Evolutionary conservation across 2,329 filamentous ascomycete genomes (phyloP).

Genomic region (Dactylellina haptotyla): DNA sequence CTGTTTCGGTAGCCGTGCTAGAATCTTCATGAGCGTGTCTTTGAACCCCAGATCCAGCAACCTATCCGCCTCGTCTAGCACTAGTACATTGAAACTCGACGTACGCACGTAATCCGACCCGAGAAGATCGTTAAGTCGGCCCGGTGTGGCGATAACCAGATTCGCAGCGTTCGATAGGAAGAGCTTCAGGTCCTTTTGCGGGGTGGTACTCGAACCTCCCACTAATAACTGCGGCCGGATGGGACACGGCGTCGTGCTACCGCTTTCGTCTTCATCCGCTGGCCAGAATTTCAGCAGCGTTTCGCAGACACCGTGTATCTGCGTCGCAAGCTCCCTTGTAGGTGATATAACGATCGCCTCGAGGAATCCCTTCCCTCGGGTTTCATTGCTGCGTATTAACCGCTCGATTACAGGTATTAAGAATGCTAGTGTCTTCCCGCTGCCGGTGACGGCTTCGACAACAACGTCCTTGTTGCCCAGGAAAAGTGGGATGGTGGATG

Average conservation of each 20-base stretch:
- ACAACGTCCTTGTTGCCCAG: conserved; percentile 91
- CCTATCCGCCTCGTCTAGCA: conserved; percentile 93
- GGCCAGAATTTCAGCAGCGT: conserved; percentile 80
- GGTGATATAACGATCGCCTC: conserved; percentile 92
- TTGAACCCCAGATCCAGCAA: conserved; percentile 94
- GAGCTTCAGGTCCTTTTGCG: conserved; percentile 83
- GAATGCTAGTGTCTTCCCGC: conserved; percentile 88
- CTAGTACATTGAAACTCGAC: conserved; percentile 87
- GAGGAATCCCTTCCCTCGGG: conserved; percentile 81
- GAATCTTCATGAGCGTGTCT: conserved; percentile 84
- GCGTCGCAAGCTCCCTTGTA: conserved; percentile 85
- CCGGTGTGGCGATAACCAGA: conserved; percentile 88
- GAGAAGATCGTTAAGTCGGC: conserved; percentile 85
- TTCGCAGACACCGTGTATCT: conserved; percentile 84
- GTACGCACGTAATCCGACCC: conserved; percentile 88
- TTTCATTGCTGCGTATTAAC: conserved; percentile 69
- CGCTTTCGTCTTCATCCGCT: conserved; percentile 59
- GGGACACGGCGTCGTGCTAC: conserved; percentile 49
- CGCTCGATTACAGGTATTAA: conserved; percentile 84
- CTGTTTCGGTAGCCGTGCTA: conserved; percentile 88
- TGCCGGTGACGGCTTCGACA: conserved; percentile 90
- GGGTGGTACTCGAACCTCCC: conserved; percentile 78
- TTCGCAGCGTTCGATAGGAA: conserved; percentile 89
- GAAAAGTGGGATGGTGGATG: conserved; percentile 87
- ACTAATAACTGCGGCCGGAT: conserved; percentile 87